Evolutionary conservation across 345 rosid genomes (phyloP), one percentile per base, ranked within the genome.

Genomic region (Raphanus sativus): DNA sequence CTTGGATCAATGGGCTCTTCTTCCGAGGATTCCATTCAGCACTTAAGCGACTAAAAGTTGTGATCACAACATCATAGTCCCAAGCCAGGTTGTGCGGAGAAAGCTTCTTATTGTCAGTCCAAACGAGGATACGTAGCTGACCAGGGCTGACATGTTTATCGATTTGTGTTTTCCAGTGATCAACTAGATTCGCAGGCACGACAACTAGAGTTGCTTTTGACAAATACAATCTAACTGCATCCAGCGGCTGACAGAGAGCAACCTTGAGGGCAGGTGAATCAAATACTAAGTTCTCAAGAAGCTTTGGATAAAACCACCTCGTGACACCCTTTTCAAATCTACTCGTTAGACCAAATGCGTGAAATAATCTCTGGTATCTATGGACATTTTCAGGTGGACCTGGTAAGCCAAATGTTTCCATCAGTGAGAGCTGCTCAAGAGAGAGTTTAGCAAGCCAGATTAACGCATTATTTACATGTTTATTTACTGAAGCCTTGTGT

Each of bases 51-150:
- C 72, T 92, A 83, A 95, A 95, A 48, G 98, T 92, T 15, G 98
- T 95, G 67, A 95, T 87, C 81, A 95, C 93, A 81, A 95, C 81
- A 82, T 92, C 99, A 75, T 89, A 89, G 81, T 95, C 98, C 98
- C 99, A 95, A 8, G 99, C 99, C 81, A 95, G 87, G 86, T 77
- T 85, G 75, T 95, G 97, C 4, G 91, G 89, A 77, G 91, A 86
- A 83, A 85, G 84, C 60, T 82, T 86, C 82, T 74, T 88, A 58
- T 80, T 75, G 80, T 87, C 92, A 55, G 87, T 87, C 95, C 96
- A 89, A 72, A 89, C 77, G 78, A 86, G 85, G 80, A 95, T 84
- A 78, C 88, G 88, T 81, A 95, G 75, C 83, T 90, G 98, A 64
- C 85, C 89, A 68, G 87, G 84, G 77, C 86, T 81, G 71, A 92